phyloP scores from a whole-genome alignment of 371 early-diverging fungal species.

The Actinomortierella wolfii region DNA sequence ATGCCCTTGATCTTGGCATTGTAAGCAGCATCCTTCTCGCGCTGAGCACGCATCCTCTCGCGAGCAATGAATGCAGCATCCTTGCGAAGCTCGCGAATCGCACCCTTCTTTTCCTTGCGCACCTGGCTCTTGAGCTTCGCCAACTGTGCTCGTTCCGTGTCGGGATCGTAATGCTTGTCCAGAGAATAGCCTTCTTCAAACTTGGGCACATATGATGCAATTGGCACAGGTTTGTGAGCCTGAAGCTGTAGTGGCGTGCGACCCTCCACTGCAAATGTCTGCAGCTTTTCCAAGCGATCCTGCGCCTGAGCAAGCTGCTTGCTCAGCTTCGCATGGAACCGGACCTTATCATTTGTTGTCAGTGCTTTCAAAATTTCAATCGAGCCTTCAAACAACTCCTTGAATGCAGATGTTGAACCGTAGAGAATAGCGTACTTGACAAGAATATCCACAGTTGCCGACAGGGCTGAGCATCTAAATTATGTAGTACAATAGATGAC shows the following conservation, averaged over 20 bases:
- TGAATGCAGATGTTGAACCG: constrained; percentile 59
- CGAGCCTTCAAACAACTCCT: constrained; percentile 63
- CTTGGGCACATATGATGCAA: constrained; percentile 87
- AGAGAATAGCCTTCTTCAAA: constrained; percentile 84
- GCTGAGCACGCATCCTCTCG: constrained; percentile 68
- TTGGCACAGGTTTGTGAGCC: constrained; percentile 85
- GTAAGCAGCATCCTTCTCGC: constrained; percentile 83
- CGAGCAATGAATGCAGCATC: constrained; percentile 89
- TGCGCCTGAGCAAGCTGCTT: constrained; percentile 17
- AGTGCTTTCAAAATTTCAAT: constrained; percentile 47
- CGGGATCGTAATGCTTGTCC: constrained; percentile 84
- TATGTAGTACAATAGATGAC: neutral
- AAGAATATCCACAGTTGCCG: constrained; percentile 52
- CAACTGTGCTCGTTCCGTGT: constrained; percentile 74
- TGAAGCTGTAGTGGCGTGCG: constrained; percentile 83
- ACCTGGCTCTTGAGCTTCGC: constrained; percentile 78
- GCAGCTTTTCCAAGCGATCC: constrained; percentile 56
- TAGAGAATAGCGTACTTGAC: constrained; percentile 59
- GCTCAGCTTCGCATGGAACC: constrained; percentile 6
- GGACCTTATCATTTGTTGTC: neutral
- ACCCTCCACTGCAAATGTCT: constrained; percentile 59
- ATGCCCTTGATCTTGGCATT: constrained; percentile 87
- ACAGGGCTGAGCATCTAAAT: constrained; percentile 47
- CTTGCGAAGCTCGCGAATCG: constrained; percentile 91
- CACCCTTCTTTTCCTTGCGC: constrained; percentile 92